A percentile compares a stretch with the other conserved stretches of the same genome.
Conservation (phyloP, 1,284 basidiomycete genomes). For the Tilletia walkeri region DNA sequence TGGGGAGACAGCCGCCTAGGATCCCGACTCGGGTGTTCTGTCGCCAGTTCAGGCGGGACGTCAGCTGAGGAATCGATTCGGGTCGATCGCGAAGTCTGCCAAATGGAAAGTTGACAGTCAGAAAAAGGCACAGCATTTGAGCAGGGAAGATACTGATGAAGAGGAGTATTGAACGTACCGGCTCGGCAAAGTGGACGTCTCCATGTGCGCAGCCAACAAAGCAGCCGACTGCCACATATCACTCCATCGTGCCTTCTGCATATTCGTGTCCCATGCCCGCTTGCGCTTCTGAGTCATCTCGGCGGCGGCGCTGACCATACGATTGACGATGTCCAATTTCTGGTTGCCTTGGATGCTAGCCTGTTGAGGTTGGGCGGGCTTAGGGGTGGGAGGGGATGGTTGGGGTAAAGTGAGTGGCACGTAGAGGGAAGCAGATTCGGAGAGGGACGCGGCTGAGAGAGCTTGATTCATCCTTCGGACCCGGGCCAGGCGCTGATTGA, state of each 20-base stretch:
- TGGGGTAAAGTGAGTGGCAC: constrained; percentile 27
- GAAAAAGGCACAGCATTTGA: no score
- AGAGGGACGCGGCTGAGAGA: constrained; percentile 29
- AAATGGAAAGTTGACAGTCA: no score
- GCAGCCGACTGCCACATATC: constrained; percentile 41
- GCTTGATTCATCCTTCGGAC: constrained; percentile 43
- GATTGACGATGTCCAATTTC: background rate
- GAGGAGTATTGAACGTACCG: constrained; percentile 20
- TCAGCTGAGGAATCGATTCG: constrained; percentile 36
- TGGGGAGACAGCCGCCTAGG: constrained; percentile 44
- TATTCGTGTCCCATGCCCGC: background rate
- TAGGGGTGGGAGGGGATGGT: background rate
- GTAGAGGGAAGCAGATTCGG: constrained; percentile 34
- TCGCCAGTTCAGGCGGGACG: constrained; percentile 46
- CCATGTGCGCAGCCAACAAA: constrained; percentile 41
- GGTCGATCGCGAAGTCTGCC: constrained; percentile 29
- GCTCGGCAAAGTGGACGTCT: constrained; percentile 44
- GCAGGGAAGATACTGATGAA: background rate
- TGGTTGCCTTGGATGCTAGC: background rate
- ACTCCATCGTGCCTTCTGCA: constrained; percentile 23
- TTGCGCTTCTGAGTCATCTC: background rate
- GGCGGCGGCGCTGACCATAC: background rate
- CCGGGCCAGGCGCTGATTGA: constrained; percentile 22
- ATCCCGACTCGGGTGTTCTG: constrained; percentile 45
- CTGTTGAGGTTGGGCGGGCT: background rate